These are phyloP conservation scores for Populus ilicifolia DNA, from an alignment of 345 rosid genomes.

Conservation along the genomic window DNA sequence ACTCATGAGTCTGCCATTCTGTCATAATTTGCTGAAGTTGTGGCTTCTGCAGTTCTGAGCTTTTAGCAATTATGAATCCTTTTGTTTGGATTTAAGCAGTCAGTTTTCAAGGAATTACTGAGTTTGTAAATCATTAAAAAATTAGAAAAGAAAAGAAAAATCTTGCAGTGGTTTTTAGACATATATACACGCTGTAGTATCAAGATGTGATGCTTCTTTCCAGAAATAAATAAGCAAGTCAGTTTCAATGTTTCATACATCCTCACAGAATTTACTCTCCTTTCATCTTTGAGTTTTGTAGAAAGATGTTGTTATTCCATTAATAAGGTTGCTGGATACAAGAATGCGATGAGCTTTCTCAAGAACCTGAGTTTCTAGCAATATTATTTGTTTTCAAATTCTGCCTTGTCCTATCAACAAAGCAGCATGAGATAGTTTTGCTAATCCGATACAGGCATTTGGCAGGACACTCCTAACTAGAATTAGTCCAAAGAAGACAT, in stretches of 20 bases:
- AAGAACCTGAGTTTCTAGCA: background rate
- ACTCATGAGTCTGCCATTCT: background rate
- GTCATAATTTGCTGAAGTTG: background rate
- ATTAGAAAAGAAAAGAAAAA: too few relatives aligned
- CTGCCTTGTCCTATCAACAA: background rate
- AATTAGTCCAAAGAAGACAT: conserved; percentile 89
- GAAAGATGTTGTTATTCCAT: background rate
- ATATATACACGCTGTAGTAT: too few relatives aligned
- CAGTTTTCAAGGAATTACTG: too few relatives aligned
- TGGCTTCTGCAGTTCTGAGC: conserved; percentile 6
- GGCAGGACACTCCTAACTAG: conserved; percentile 76
- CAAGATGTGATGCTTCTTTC: too few relatives aligned
- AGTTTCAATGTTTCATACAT: too few relatives aligned
- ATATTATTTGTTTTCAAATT: background rate
- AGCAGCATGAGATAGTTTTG: conserved; percentile 10
- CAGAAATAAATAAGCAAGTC: too few relatives aligned
- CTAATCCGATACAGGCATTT: conserved; percentile 52
- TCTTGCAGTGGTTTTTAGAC: too few relatives aligned
- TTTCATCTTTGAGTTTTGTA: background rate
- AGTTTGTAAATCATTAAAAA: too few relatives aligned
- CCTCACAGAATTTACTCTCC: too few relatives aligned
- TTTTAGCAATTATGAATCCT: background rate
- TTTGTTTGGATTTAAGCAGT: background rate
- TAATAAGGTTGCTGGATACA: background rate
- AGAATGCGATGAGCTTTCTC: background rate